Evolutionary conservation across 2,329 filamentous ascomycete genomes (phyloP).

Genomic region (Ophiocordyceps camponoti-floridani): DNA sequence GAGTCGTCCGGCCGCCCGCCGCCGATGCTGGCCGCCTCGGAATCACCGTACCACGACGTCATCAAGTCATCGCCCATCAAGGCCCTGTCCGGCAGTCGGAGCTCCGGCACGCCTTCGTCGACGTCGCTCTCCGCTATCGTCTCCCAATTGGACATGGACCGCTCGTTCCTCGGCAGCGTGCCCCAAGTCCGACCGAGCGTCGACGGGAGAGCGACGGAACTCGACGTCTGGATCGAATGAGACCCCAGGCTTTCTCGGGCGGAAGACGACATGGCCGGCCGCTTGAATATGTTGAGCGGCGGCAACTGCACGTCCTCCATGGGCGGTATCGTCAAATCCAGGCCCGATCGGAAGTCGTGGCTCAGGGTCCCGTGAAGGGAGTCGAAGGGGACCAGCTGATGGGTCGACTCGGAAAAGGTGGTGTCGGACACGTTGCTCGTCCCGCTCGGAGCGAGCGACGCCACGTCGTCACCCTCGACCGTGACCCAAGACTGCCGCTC

Average conservation of each 20-base stretch:
- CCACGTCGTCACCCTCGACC: slow-evolving; percentile 10
- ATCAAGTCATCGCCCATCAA: slow-evolving; percentile 4
- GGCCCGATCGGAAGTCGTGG: slow-evolving; percentile 10
- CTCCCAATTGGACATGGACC: slow-evolving; percentile 6
- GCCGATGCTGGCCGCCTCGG: slow-evolving; percentile 4
- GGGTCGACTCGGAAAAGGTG: slow-evolving; percentile 12
- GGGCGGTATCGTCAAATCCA: slow-evolving; percentile 12
- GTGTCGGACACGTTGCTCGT: slow-evolving; percentile 9
- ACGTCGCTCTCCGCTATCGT: slow-evolving; percentile 7
- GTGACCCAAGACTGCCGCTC: slow-evolving; percentile 18
- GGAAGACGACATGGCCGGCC: slow-evolving; percentile 3
- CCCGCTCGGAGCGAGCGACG: slow-evolving; percentile 9
- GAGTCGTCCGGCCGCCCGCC: slow-evolving; percentile 10
- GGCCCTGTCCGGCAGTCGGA: slow-evolving; percentile 9
- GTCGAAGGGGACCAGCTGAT: slow-evolving; percentile 13
- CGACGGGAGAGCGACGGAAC: slow-evolving; percentile 14
- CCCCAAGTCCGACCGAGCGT: slow-evolving; percentile 2
- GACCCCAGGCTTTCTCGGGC: slow-evolving; percentile 6
- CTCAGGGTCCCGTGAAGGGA: slow-evolving; percentile 9
- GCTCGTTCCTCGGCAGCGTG: too few species aligned
- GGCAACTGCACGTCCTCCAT: slow-evolving; percentile 9
- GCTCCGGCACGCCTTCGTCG: slow-evolving; percentile 8
- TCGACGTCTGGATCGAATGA: slow-evolving; percentile 14
- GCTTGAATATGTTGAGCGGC: slow-evolving; percentile 2
- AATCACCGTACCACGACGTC: slow-evolving; percentile 9